phyloP scores from a whole-genome alignment of 805 yeast genomes.

The Citeromyces matritensis region DNA sequence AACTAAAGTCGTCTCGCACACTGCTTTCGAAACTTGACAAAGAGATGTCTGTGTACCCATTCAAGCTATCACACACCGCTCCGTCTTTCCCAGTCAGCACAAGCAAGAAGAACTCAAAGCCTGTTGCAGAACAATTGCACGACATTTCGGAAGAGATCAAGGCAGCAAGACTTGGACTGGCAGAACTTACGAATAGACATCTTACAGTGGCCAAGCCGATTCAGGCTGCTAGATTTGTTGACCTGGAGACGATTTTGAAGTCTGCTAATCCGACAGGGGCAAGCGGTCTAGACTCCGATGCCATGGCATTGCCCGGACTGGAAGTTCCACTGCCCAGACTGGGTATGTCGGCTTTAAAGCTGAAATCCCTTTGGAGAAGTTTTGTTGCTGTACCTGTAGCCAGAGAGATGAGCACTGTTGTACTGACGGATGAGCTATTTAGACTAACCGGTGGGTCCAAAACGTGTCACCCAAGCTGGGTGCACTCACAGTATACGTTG shows the following conservation, averaged over 20 bases:
- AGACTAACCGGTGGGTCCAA: conserved; percentile 72
- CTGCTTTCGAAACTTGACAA: conserved; percentile 59
- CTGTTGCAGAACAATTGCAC: conserved; percentile 22
- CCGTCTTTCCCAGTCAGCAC: conserved; percentile 42
- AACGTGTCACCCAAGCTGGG: conserved; percentile 69
- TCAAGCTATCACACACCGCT: conserved; percentile 67
- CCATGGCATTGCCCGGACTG: conserved; percentile 53
- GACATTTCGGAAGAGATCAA: conserved; percentile 38
- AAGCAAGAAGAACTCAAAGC: conserved; percentile 13
- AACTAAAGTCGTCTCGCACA: conserved; percentile 58
- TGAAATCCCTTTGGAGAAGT: conserved; percentile 44
- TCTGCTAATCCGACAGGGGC: conserved; percentile 53
- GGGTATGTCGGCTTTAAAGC: conserved; percentile 54
- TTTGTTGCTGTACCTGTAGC: conserved; percentile 46
- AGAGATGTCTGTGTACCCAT: conserved; percentile 76
- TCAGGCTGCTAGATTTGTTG: conserved; percentile 56
- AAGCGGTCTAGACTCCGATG: conserved; percentile 50
- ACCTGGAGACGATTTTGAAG: conserved; percentile 49
- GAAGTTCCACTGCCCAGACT: conserved; percentile 65
- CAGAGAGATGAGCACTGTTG: conserved; percentile 68
- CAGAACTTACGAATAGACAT: conserved; percentile 70
- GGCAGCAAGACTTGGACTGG: conserved; percentile 57
- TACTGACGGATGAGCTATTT: conserved; percentile 33
- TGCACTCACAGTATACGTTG: conserved; percentile 64
- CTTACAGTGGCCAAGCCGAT: conserved; percentile 64